phyloP scores from a whole-genome alignment of 306 rosid genomes.

The Astragalus glycyphyllos region DNA sequence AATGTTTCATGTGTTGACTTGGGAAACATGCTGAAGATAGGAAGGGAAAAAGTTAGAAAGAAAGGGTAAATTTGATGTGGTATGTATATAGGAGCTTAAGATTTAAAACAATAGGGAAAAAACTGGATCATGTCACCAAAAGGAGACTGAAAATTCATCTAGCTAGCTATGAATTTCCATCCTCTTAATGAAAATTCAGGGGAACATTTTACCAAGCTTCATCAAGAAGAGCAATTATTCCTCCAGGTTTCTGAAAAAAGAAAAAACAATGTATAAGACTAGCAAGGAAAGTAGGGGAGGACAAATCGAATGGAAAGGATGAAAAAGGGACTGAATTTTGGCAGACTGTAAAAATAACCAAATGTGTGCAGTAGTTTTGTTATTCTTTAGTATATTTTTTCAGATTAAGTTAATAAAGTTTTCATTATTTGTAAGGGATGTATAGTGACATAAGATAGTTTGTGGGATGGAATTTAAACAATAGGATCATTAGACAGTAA shows the following conservation, averaged over 20 bases:
- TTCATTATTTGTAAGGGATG: slow-evolving; percentile 18
- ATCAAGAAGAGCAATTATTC: slow-evolving; percentile 95
- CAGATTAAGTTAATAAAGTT: slow-evolving; percentile 8
- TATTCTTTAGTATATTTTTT: slow-evolving; percentile 34
- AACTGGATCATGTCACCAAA: slow-evolving; percentile 32
- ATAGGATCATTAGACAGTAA: slow-evolving; percentile 6
- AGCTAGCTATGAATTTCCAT: slow-evolving; percentile 20
- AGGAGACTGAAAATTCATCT: slow-evolving; percentile 38
- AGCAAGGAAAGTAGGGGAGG: slow-evolving; percentile 28
- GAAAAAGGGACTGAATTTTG: slow-evolving; percentile 37
- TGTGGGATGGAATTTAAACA: slow-evolving; percentile 23
- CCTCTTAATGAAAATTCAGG: slow-evolving; percentile 22
- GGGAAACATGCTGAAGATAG: slow-evolving; percentile 94
- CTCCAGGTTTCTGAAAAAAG: slow-evolving; percentile 92
- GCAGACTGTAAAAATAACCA: slow-evolving; percentile 31
- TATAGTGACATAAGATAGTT: slow-evolving; percentile 29
- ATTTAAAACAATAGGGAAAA: slow-evolving; percentile 32
- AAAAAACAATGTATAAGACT: slow-evolving; percentile 29
- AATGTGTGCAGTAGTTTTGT: slow-evolving; percentile 24
- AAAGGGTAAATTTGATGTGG: slow-evolving; percentile 32
- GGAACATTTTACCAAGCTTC: slow-evolving; percentile 90
- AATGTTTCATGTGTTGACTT: slow-evolving; percentile 99
- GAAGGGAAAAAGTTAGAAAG: slow-evolving; percentile 37
- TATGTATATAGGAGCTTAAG: slow-evolving; percentile 27
- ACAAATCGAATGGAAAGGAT: not conserved